These are phyloP conservation scores for Echria macrotheca DNA, from an alignment of 495 filamentous ascomycete species.

Conservation along the genomic window DNA sequence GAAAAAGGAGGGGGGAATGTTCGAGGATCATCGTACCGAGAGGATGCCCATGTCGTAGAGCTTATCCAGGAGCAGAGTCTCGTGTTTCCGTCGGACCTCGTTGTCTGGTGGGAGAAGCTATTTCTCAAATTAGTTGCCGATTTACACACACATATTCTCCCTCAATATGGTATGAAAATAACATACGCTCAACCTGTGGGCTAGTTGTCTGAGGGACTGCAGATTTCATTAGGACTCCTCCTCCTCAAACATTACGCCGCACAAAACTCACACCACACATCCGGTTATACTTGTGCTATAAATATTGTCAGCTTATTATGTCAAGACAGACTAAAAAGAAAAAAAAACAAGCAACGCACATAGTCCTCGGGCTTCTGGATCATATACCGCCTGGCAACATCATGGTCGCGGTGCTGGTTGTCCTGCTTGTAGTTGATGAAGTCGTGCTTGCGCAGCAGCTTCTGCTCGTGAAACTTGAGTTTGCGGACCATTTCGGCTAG, in stretches of 20 bases:
- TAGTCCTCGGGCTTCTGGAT: constrained; percentile 76
- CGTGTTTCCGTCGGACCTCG: constrained; percentile 70
- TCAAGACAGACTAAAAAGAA: too few species aligned
- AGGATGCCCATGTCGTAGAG: constrained; percentile 87
- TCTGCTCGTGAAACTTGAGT: constrained; percentile 78
- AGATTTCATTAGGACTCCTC: too few species aligned
- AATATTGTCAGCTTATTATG: constrained; percentile 13
- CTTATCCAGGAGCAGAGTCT: constrained; percentile 79
- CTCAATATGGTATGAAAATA: too few species aligned
- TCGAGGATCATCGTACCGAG: constrained; percentile 17
- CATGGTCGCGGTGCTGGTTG: constrained; percentile 68
- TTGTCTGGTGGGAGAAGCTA: constrained; percentile 71
- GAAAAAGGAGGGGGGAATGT: background rate
- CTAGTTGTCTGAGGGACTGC: constrained; percentile 72
- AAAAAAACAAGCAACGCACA: too few species aligned
- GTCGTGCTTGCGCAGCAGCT: constrained; percentile 80
- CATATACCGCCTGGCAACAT: constrained; percentile 76
- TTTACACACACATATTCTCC: background rate
- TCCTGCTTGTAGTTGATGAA: constrained; percentile 92
- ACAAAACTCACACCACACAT: constrained; percentile 62
- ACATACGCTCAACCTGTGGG: constrained; percentile 57
- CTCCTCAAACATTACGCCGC: too few species aligned
- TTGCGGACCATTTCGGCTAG: constrained; percentile 69
- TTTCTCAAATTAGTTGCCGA: constrained; percentile 31
- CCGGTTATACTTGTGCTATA: constrained; percentile 79